Evolutionary conservation across 768 basidiomycete genomes (phyloP), one percentile per base, ranked within the genome.

Genomic region (Brasilioporus rufonigricans): DNA sequence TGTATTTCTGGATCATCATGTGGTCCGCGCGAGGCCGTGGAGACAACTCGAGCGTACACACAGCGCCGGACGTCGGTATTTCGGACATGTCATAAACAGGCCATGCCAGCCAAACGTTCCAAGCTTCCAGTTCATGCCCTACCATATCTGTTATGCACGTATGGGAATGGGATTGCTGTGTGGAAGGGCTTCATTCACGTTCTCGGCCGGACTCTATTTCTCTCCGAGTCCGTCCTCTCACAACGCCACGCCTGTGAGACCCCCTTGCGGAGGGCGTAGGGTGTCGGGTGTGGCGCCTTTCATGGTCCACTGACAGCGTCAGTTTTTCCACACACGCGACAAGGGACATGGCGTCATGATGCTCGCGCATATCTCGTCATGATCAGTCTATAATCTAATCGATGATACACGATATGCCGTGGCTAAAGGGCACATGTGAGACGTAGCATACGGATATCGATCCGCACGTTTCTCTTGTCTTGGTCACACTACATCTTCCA

Each of bases 91-190:
- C n/a, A n/a, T n/a, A n/a, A n/a, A n/a, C n/a, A n/a, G n/a, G 40
- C 33, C 33, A 43, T 29, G 31, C 19, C 21, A 31, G 36, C 53
- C 35, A 49, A 18, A 18, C 26, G n/a, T n/a, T n/a, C n/a, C n/a
- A n/a, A n/a, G n/a, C 32, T 16, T 44, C 53, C 43, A 44, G 31
- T 21, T 44, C 49, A 10, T 38, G 6, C 12, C 21, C 48, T 58
- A 3, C 65, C 54, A 56, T 54, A 66, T 65, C 45, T 54, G 65
- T 39, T 19, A 53, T n/a, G n/a, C n/a, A n/a, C n/a, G n/a, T n/a
- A n/a, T n/a, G n/a, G n/a, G n/a, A n/a, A n/a, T n/a, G n/a, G n/a
- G n/a, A n/a, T n/a, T n/a, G n/a, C n/a, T n/a, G n/a, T n/a, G n/a
- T n/a, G n/a, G n/a, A n/a, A n/a, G n/a, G n/a, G 45, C 53, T 56